Percentiles rank a stretch among this genome's conserved stretches.
Conservation (phyloP, 2,329 filamentous ascomycete genomes). For the Capronia americana region DNA sequence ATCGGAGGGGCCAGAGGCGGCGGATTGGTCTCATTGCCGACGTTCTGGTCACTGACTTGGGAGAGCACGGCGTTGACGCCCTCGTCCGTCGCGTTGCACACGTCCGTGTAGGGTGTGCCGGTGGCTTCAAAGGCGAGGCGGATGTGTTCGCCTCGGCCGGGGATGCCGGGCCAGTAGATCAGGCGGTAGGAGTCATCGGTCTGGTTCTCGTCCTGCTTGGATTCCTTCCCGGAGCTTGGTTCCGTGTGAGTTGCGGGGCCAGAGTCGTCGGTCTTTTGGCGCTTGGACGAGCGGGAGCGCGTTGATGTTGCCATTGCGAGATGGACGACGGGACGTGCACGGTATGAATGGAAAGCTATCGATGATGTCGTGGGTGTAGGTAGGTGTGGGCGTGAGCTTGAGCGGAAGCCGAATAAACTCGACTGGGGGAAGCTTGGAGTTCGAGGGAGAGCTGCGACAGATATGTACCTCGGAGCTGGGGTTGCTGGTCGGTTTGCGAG, state of each 20-base stretch:
- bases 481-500: background rate
- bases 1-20: constrained; percentile 72
- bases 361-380: background rate
- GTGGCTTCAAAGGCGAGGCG: constrained; percentile 75
- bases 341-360: background rate
- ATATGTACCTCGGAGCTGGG: background rate
- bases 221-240: background rate
- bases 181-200: constrained; percentile 18
- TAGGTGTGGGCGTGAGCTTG: background rate
- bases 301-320: constrained; percentile 31
- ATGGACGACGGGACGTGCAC: background rate
- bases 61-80: constrained; percentile 60
- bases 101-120: constrained; percentile 69
- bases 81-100: constrained; percentile 56
- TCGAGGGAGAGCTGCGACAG: background rate
- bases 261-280: constrained; percentile 34
- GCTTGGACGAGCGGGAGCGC: constrained; percentile 37
- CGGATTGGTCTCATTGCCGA: constrained; percentile 63
- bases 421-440: background rate
- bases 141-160: constrained; percentile 76
- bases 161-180: constrained; percentile 61
- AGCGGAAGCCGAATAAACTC: background rate
- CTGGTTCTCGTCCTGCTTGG: no score
- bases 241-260: background rate
- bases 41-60: constrained; percentile 50